Base-by-base conservation (phyloP, 2,329 filamentous ascomycete species). In the Huntiella abstrusa region DNA sequence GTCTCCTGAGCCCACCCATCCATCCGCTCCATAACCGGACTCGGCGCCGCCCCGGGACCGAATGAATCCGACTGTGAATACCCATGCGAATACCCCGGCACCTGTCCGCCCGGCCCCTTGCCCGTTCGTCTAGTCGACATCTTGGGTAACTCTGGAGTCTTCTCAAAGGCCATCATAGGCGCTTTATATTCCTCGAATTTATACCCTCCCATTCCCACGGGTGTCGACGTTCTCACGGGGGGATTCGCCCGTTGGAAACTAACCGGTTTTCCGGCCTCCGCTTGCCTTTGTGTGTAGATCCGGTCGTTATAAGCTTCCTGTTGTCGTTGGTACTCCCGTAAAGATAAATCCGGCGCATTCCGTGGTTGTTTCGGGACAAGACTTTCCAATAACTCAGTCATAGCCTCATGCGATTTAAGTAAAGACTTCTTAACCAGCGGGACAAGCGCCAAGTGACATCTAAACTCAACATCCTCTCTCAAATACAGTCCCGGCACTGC, bases 371-470 rank as follows among this genome's bases (percentile, higher is more conserved):
- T 41, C 17, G 38, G 33, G 17, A 33, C 39, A 4, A 40, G 35
- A 28, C 40, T 35, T 13, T 39, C 28, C 11, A 49, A 17, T 5
- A 34, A 19, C 5, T 36, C 37, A 2, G 88, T 80, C 3, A 93
- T 68, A 2, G 71, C 66, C 7, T 67, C 69, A 55, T 92, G 84
- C 0, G 82, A 74, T 56, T 81, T 83, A 55, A 82, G 82, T 40
- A 92, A 69, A 11, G 83, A 91, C 62, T 77, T 82, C 66, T 83
- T 87, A 49, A 93, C 81, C 56, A 92, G 92, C 5, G 65, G 63
- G 0, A 77, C 70, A 64, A 91, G 72, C 51, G 91, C 65, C 49
- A 85, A 64, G 55, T 86, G 88, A 64, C 84, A 92, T 48, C 72
- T 72, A 67, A 93, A 53, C 52, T 85, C 79, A 42, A 91, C 78